Percentiles rank a stretch among this genome's conserved stretches.
Conservation (phyloP, 495 filamentous ascomycete species). For the Rostrohypoxylon terebratum region DNA sequence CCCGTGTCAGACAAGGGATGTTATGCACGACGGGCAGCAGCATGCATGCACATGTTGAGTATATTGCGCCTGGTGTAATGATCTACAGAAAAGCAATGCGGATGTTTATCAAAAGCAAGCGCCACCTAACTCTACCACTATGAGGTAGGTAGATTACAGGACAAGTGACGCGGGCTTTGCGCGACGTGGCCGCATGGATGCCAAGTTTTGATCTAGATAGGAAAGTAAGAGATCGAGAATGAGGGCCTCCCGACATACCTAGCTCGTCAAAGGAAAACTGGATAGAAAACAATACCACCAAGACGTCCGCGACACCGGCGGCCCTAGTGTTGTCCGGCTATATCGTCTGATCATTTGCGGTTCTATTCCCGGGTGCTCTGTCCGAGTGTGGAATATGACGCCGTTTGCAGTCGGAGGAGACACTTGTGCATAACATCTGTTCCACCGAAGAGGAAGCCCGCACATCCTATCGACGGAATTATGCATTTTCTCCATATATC, state of each 20-base stretch:
- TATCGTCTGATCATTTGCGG: slow-evolving; percentile 33
- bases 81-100: slow-evolving; percentile 22
- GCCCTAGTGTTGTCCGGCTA: slow-evolving; percentile 35
- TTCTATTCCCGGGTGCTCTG: slow-evolving; percentile 34
- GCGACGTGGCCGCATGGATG: slow-evolving; percentile 40
- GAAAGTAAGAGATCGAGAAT: slow-evolving; percentile 21
- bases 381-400: slow-evolving; percentile 41
- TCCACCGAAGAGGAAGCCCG: slow-evolving; percentile 28
- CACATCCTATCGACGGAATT: slow-evolving; percentile 42
- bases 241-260: not conserved
- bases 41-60: slow-evolving; percentile 38
- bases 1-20: slow-evolving; percentile 15
- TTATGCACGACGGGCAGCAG: slow-evolving; percentile 38
- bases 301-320: slow-evolving; percentile 37
- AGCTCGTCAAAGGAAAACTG: not conserved
- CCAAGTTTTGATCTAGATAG: slow-evolving; percentile 40
- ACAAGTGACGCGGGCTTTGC: slow-evolving; percentile 34
- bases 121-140: slow-evolving; percentile 17
- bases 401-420: slow-evolving; percentile 38
- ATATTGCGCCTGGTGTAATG: slow-evolving; percentile 34
- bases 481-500: slow-evolving; percentile 52
- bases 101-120: slow-evolving; percentile 9
- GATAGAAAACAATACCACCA: slow-evolving; percentile 22
- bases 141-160: no score
- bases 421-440: slow-evolving; percentile 34